Conservation (phyloP, 108 stramenopile species). For the Nitzschia putrida region DNA sequence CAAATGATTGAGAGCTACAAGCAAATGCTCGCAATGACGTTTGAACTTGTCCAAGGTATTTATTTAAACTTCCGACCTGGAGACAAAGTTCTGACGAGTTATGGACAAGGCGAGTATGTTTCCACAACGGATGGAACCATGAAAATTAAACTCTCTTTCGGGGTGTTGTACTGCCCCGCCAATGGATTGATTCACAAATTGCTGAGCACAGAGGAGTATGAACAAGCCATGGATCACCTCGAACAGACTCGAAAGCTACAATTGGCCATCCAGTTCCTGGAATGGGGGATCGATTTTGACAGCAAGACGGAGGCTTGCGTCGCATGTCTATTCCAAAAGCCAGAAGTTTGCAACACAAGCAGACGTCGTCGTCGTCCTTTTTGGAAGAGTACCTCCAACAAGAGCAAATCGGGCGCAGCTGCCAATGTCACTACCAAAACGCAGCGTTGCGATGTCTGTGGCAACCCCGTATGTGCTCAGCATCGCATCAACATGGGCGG, state of each 20-base stretch:
- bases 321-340: slow-evolving; percentile 30
- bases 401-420: slow-evolving; percentile 1
- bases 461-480: slow-evolving; percentile 31
- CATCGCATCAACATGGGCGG: slow-evolving; percentile 19
- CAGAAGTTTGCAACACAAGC: slow-evolving; percentile 5
- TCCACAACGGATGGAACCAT: slow-evolving; percentile 1
- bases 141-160: slow-evolving; percentile 13
- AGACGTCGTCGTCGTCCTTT: background rate
- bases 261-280: slow-evolving; percentile 12
- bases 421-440: slow-evolving; percentile 13
- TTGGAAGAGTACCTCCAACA: slow-evolving; percentile 2
- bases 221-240: slow-evolving; percentile 38
- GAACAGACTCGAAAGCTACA: slow-evolving; percentile 33
- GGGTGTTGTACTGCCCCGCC: slow-evolving; percentile 16
- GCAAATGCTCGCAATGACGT: slow-evolving; percentile 30
- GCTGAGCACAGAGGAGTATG: slow-evolving; percentile 18
- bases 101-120: slow-evolving; percentile 14
- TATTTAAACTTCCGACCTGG: slow-evolving; percentile 17
- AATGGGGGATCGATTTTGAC: slow-evolving; percentile 27
- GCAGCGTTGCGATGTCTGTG: slow-evolving; percentile 36
- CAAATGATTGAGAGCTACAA: background rate
- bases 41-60: slow-evolving; percentile 28
- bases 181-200: slow-evolving; percentile 27
- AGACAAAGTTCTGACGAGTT: slow-evolving; percentile 16
- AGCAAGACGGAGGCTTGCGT: slow-evolving; percentile 14